phyloP scores from a whole-genome alignment of 371 early-diverging fungal species.

The Mortierella sp. region DNA sequence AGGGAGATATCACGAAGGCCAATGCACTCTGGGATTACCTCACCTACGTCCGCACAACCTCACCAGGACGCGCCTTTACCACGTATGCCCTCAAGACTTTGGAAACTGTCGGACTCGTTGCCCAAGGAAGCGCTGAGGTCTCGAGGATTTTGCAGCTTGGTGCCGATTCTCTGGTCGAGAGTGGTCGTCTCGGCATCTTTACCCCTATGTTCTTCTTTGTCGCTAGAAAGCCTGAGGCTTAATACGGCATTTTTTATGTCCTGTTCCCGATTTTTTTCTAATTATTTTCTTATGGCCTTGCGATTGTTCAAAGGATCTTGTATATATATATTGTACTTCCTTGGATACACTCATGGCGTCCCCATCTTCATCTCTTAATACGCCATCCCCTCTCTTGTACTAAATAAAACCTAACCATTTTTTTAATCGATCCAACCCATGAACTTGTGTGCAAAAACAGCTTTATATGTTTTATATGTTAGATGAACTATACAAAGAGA shows the following conservation, averaged over 20 bases:
- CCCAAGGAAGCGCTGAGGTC: conserved; percentile 85
- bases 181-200: conserved; percentile 84
- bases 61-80: conserved; percentile 48
- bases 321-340: no score
- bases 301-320: no score
- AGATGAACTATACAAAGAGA: no score
- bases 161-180: conserved; percentile 82
- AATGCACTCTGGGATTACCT: conserved; percentile 71
- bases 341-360: no score
- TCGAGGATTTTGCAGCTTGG: conserved; percentile 83
- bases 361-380: no score
- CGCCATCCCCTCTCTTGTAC: no score
- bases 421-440: no score
- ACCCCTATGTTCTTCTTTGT: conserved; percentile 96
- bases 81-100: conserved; percentile 60
- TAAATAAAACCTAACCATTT: no score
- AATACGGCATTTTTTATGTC: not conserved
- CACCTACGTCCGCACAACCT: conserved; percentile 64
- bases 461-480: no score
- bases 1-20: conserved; percentile 68
- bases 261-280: not conserved
- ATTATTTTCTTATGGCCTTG: not conserved
- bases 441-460: no score
- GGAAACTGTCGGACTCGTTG: conserved; percentile 85
- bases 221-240: conserved; percentile 69